Evolutionary conservation across 2,329 filamentous ascomycete species (phyloP).

Genomic region (Colletotrichum euphorbiae): DNA sequence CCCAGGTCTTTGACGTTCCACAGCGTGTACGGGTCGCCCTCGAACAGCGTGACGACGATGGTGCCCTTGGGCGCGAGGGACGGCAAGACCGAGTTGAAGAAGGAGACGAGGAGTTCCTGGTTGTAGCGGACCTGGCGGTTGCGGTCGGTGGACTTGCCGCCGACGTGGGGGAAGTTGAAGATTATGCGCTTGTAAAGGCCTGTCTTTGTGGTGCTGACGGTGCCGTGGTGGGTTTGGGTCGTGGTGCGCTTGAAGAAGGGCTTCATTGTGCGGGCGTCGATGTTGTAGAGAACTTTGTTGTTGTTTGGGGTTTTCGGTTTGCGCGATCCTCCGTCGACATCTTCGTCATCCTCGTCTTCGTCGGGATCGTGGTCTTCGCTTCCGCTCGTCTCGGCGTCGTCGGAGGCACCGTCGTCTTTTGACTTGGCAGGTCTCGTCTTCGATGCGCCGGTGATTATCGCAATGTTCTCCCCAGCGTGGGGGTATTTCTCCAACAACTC

Average conservation of each 20-base stretch:
- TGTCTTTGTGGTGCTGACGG: conserved; percentile 43
- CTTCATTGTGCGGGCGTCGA: conserved; percentile 76
- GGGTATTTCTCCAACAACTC: conserved; percentile 80
- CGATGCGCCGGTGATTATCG: conserved; percentile 54
- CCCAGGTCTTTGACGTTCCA: conserved; percentile 95
- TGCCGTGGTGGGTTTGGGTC: conserved; percentile 39
- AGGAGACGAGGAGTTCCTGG: conserved; percentile 79
- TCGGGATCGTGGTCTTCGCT: not conserved
- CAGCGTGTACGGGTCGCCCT: conserved; percentile 91
- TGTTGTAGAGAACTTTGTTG: conserved; percentile 65
- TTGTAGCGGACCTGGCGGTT: conserved; percentile 95
- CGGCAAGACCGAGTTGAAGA: conserved; percentile 68
- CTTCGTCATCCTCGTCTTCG: conserved; percentile 28
- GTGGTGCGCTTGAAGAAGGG: conserved; percentile 51
- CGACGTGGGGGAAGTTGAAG: conserved; percentile 98
- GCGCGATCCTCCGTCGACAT: conserved; percentile 30
- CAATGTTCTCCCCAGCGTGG: conserved; percentile 70
- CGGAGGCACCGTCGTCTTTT: conserved; percentile 12
- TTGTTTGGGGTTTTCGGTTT: conserved; percentile 43
- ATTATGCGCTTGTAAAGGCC: conserved; percentile 78
- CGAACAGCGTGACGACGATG: conserved; percentile 89
- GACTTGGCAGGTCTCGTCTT: not conserved
- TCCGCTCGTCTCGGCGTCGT: conserved; percentile 3
- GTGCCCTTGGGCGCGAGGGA: conserved; percentile 67
- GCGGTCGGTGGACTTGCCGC: conserved; percentile 90